A percentile compares a stretch with the other conserved stretches of the same genome.
phyloP scores from a whole-genome alignment of 345 rosid genomes.

The Cochlearia excelsa region DNA sequence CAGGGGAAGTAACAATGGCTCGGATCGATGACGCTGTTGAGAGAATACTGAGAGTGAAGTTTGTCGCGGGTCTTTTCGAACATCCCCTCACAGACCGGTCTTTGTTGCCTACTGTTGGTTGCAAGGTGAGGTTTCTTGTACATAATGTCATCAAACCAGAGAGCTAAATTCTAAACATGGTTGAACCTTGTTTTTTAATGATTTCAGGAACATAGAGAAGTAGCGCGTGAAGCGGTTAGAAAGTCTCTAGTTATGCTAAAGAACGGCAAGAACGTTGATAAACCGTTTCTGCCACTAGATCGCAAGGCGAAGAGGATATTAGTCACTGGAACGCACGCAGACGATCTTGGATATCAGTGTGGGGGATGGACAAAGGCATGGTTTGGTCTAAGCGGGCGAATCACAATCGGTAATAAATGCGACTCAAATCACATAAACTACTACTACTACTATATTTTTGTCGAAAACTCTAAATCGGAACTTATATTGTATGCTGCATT shows the following conservation, averaged over 20 bases:
- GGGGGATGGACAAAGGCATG: slow-evolving; percentile 89
- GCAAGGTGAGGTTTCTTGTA: slow-evolving; percentile 59
- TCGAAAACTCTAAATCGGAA: not conserved
- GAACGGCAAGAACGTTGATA: slow-evolving; percentile 58
- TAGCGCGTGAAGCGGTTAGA: slow-evolving; percentile 80
- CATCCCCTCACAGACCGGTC: slow-evolving; percentile 69
- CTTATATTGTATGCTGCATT: not conserved
- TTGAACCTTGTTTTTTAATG: slow-evolving; percentile 11
- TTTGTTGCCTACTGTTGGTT: slow-evolving; percentile 62
- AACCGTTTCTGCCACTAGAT: slow-evolving; percentile 67
- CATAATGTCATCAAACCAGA: not conserved
- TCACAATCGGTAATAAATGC: slow-evolving; percentile 64
- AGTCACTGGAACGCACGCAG: slow-evolving; percentile 74
- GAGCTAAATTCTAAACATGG: not conserved
- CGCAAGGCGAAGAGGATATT: slow-evolving; percentile 63
- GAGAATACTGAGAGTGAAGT: slow-evolving; percentile 83
- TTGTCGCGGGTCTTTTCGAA: slow-evolving; percentile 76
- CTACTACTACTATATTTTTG: slow-evolving; percentile 4
- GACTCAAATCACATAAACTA: no score
- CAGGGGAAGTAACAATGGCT: slow-evolving; percentile 66
- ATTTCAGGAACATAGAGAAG: slow-evolving; percentile 64
- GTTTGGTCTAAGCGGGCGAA: slow-evolving; percentile 69
- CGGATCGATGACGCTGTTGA: slow-evolving; percentile 85
- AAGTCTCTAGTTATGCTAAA: slow-evolving; percentile 83
- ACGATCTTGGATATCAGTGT: slow-evolving; percentile 85